Percentiles rank a stretch among this genome's conserved stretches.
These are phyloP conservation scores for Arthrinium puccinioides DNA, from an alignment of 2,329 filamentous ascomycete species.

Conservation along the genomic window DNA sequence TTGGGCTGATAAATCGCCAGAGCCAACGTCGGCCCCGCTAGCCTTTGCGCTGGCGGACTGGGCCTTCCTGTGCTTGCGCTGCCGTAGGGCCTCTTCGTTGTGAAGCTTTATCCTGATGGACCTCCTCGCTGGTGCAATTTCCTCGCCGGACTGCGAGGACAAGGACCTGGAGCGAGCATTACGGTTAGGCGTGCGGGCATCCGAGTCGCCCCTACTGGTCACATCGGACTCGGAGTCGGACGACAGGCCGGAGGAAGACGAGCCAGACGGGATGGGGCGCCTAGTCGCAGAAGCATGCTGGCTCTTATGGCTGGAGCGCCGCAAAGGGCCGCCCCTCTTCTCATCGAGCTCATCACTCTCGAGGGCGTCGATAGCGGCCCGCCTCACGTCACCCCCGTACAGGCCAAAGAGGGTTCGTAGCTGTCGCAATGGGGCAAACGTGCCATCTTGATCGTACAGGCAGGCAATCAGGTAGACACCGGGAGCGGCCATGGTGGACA, in stretches of 20 bases:
- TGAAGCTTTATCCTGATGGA: conserved; percentile 90
- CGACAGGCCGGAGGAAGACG: conserved; percentile 57
- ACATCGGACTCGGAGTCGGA: conserved; percentile 66
- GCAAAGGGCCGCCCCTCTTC: conserved; percentile 15
- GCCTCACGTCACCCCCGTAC: conserved; percentile 34
- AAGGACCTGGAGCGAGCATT: conserved; percentile 63
- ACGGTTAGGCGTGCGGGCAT: conserved; percentile 25
- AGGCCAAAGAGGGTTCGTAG: conserved; percentile 49
- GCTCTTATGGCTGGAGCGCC: conserved; percentile 16
- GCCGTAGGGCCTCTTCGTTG: conserved; percentile 64
- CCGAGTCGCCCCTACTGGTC: conserved; percentile 23
- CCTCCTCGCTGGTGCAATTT: conserved; percentile 60
- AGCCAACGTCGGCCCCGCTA: conserved; percentile 25
- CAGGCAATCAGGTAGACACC: conserved; percentile 76
- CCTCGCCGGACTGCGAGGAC: conserved; percentile 52
- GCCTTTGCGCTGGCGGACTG: conserved; percentile 40
- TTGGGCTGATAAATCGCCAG: conserved; percentile 62
- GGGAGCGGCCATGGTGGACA: conserved; percentile 72
- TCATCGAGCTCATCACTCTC: conserved; percentile 25
- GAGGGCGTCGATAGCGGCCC: conserved; percentile 37
- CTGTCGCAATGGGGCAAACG: conserved; percentile 71
- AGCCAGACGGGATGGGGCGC: conserved; percentile 32
- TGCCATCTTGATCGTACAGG: conserved; percentile 74
- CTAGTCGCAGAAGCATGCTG: conserved; percentile 11
- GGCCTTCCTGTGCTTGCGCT: conserved; percentile 63